Conservation (phyloP, 768 basidiomycete genomes). For the Gautieria morchelliformis region DNA sequence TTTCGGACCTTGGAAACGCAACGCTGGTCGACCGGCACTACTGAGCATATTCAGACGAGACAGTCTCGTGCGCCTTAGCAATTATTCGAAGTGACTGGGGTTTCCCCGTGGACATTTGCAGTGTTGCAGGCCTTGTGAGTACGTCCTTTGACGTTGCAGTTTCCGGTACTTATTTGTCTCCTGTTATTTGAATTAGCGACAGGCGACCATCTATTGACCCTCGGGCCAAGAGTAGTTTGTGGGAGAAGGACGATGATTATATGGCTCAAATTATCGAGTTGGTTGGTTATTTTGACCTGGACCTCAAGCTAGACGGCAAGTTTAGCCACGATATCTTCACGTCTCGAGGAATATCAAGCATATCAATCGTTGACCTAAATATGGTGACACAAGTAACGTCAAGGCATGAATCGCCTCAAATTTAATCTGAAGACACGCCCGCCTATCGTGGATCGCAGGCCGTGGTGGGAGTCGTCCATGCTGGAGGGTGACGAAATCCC, state of each 20-base stretch:
- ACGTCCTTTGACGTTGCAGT: not conserved
- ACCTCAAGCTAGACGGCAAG: constrained; percentile 74
- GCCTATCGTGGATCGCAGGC: constrained; percentile 8
- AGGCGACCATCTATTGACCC: constrained; percentile 91
- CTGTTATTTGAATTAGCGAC: constrained; percentile 84
- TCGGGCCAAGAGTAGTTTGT: constrained; percentile 68
- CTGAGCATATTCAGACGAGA: too few relatives aligned
- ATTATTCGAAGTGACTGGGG: too few relatives aligned
- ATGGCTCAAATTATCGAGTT: constrained; percentile 93
- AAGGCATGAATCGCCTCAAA: constrained; percentile 5
- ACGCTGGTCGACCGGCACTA: too few relatives aligned
- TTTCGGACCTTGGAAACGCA: too few relatives aligned
- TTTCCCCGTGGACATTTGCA: too few relatives aligned
- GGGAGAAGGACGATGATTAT: constrained; percentile 91
- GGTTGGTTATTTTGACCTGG: constrained; percentile 64
- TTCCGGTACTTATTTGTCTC: not conserved
- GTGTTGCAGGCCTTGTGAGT: constrained; percentile 76
- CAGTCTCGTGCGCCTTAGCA: constrained; percentile 91
- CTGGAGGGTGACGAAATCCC: too few relatives aligned
- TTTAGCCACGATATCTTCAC: constrained; percentile 84
- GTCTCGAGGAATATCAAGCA: constrained; percentile 58
- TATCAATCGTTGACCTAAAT: too few relatives aligned
- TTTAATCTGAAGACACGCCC: constrained; percentile 6
- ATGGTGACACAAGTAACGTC: too few relatives aligned
- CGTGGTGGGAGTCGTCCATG: too few relatives aligned